Conservation (phyloP, 2,329 filamentous ascomycete genomes). For the Capronia epimyces region DNA sequence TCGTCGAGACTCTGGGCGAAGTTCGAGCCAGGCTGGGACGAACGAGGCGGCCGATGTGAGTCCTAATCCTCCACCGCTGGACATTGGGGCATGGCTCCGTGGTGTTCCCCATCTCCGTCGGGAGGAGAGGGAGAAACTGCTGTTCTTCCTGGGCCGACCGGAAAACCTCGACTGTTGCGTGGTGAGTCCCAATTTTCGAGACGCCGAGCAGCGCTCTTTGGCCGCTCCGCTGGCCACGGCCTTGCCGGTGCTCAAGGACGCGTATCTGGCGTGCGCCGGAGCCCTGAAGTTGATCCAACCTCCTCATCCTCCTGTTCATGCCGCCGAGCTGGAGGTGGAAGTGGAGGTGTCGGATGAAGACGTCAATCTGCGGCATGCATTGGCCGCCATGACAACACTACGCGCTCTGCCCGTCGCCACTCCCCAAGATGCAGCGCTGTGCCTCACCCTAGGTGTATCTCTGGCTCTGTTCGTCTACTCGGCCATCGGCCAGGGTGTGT, state of each 20-base stretch:
- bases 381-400: conserved; percentile 11
- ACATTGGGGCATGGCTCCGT: conserved; percentile 5
- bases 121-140: conserved; percentile 10
- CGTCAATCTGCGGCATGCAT: conserved; percentile 7
- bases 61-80: conserved; percentile 1
- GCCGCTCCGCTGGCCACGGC: conserved; percentile 9
- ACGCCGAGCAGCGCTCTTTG: conserved; percentile 10
- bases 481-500: conserved; percentile 10
- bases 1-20: not conserved
- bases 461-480: conserved; percentile 9
- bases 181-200: conserved; percentile 12
- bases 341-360: conserved; percentile 1
- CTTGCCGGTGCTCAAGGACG: conserved; percentile 15
- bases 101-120: conserved; percentile 4
- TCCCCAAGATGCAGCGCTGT: conserved; percentile 11
- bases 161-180: conserved; percentile 7
- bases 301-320: not conserved
- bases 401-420: conserved; percentile 7
- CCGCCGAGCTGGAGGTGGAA: not conserved
- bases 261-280: conserved; percentile 15
- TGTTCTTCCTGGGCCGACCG: conserved; percentile 9
- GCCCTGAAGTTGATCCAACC: no score
- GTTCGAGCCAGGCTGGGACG: conserved; percentile 3
- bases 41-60: not conserved
- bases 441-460: conserved; percentile 9